Percentiles rank a stretch among this genome's conserved stretches.
Evolutionary conservation across 345 rosid species (phyloP).

Genomic region (Syzygium grande): DNA sequence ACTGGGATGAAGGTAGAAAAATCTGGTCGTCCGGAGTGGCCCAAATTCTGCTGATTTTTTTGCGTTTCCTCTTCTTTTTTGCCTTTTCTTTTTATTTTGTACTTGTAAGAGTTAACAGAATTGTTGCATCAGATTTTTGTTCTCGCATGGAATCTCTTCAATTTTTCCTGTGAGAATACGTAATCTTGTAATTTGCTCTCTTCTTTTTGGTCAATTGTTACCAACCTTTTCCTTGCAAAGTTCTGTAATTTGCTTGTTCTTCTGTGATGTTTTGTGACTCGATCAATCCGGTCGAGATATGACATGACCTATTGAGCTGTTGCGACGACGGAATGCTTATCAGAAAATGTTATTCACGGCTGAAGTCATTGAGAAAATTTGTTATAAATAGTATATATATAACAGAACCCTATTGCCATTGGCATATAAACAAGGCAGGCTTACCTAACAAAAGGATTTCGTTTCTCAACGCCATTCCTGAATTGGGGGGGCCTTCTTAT

Average conservation of each 20-base stretch:
- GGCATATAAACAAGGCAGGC: not conserved
- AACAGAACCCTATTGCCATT: not conserved
- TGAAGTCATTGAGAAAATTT: not conserved
- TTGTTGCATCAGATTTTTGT: not conserved
- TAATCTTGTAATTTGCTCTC: not conserved
- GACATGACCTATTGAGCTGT: not conserved
- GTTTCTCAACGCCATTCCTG: not conserved
- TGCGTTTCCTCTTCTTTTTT: not conserved
- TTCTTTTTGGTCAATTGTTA: not conserved
- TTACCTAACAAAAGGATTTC: not conserved
- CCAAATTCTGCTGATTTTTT: not conserved
- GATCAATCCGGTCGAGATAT: not conserved
- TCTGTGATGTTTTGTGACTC: not conserved
- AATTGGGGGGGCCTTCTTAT: not conserved
- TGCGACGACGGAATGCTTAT: not conserved
- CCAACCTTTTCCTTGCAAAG: not conserved
- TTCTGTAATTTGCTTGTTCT: not conserved
- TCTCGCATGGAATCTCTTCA: not conserved
- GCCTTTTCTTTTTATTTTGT: not conserved
- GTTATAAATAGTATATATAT: not conserved
- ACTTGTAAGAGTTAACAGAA: not conserved
- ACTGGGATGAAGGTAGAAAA: not conserved
- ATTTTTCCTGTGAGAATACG: not conserved
- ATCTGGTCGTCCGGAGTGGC: not conserved
- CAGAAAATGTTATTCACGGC: not conserved